Base-by-base conservation (phyloP, 371 early-diverging fungal species). In the Apophysomyces variabilis region DNA sequence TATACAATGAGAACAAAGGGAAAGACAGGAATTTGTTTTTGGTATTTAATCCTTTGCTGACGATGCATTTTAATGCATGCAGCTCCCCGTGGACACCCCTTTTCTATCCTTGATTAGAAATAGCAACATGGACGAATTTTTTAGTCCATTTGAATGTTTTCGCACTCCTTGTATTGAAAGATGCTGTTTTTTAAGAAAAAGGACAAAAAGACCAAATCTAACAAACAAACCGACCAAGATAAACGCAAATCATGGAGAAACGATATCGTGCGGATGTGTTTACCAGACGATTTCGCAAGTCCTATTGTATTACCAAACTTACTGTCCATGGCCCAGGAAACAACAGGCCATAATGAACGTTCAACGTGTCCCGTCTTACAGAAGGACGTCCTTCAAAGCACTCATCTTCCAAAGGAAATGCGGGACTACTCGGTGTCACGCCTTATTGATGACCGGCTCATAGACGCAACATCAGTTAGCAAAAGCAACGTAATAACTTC, bases 391-490 rank as follows among this genome's bases (percentile, higher is more conserved):
- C 16, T 50, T 3, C 21, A 5, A 9, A 50, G 54, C 21, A 5
- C 54, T 11, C 54, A 50, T 21, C 8, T 50, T 5, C 9, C 54
- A 21, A 50, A 50, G 21, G 54, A 50, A n/a, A 4, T 50, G 4
- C 54, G 21, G n/a, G 54, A 21, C 16, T 50, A 58, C 26, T 63
- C 67, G 14, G 43, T 61, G 13, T 58, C 67, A 13, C 67, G 67
- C 38, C 44, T 67, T 35, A 62, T 67, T 47, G 62, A 58, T 46
- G 63, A 67, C 38, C 62, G 62, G 13, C 26, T 58, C 8, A 39
- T 62, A 11, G 47, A 50, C 32, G 32, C 32, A 26, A 50, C 62
- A 14, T 50, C 59, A 11, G 62, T 67, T 4, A 63, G 62, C 45
- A 62, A 57, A 39, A 67, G 62, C 37, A 62, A 57, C 7, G 59